Evolutionary conservation across 2,329 filamentous ascomycete species (phyloP), one percentile per base, ranked within the genome.

Genomic region (Pseudomassariella vexata): DNA sequence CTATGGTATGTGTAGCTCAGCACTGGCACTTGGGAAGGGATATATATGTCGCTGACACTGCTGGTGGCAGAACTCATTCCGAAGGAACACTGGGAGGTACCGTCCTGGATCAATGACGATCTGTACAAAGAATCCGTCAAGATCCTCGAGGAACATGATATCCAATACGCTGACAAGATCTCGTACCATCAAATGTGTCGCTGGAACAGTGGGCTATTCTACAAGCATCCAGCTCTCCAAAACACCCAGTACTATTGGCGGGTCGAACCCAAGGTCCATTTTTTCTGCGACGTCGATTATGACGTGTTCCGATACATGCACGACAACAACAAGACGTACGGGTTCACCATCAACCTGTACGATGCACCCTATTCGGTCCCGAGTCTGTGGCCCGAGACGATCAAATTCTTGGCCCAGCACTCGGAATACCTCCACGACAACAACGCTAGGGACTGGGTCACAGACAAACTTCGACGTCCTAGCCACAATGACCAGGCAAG

Each of bases 181-280:
- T 95, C 88, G 29, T 98, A 98, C 64, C 90, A 96, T 62, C 85
- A 96, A 56, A 98, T 98, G 92, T 98, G 92, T 57, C 81, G 92
- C 35, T 98, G 92, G 92, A 98, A 98, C 66, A 94, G 85, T 52
- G 92, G 92, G 53, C 73, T 96, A 60, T 98, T 98, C 70, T 95
- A 95, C 70, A 88, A 92, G 55, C 92, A 98, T 60, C 87, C 88
- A 0, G 89, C 88, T 1, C 75, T 98, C 35, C 69, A 79, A 44
- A 63, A 92, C 49, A 78, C 75, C 42, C 85, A 87, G 46, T 98
- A 86, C 70, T 98, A 98, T 70, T 98, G 92, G 92, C 85, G 92
- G 37, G 92, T 98, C 28, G 92, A 98, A 59, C 92, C 92, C 32
- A 95, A 96, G 45, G 92, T 98, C 25, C 88, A 95, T 62, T 98